phyloP scores from a whole-genome alignment of 169 alveolate species.

The Cryptosporidium ryanae region DNA sequence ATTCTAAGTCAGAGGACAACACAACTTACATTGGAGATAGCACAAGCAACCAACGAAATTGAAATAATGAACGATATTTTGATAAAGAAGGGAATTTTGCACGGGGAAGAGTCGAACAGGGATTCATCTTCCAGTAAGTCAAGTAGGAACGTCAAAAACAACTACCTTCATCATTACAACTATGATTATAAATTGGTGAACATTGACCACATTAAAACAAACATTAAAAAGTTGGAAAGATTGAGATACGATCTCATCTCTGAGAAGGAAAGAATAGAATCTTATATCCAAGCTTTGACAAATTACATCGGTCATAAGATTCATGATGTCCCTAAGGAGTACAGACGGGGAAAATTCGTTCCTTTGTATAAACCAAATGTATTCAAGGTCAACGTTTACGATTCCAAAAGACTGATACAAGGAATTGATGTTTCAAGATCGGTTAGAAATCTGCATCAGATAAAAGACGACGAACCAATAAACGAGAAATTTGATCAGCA shows the following conservation, averaged over 20 bases:
- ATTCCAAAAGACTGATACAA: neutral
- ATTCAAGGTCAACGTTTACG: slow-evolving; percentile 25
- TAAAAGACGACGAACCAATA: slow-evolving; percentile 14
- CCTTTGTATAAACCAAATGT: slow-evolving; percentile 58
- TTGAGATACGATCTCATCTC: slow-evolving; percentile 23
- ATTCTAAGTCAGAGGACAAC: slow-evolving; percentile 32
- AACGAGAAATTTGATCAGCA: slow-evolving; percentile 2
- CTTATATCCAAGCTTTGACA: slow-evolving; percentile 1
- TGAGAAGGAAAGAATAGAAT: slow-evolving; percentile 40
- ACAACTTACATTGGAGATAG: slow-evolving; percentile 42
- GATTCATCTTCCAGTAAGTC: neutral
- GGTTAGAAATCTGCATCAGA: slow-evolving; percentile 15
- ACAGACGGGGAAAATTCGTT: neutral
- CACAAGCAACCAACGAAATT: slow-evolving; percentile 67
- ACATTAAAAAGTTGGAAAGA: slow-evolving; percentile 39
- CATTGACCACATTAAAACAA: slow-evolving; percentile 6
- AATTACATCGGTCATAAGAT: slow-evolving; percentile 37
- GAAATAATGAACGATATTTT: slow-evolving; percentile 60
- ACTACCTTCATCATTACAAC: slow-evolving; percentile 30
- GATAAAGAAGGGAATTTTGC: neutral
- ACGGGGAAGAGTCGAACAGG: neutral
- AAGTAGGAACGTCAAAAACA: neutral
- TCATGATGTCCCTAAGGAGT: slow-evolving; percentile 39
- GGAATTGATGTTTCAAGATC: slow-evolving; percentile 27
- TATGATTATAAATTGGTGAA: slow-evolving; percentile 47